Base-by-base conservation (phyloP, 2,329 filamentous ascomycete genomes). In the Colletotrichum liriopes region DNA sequence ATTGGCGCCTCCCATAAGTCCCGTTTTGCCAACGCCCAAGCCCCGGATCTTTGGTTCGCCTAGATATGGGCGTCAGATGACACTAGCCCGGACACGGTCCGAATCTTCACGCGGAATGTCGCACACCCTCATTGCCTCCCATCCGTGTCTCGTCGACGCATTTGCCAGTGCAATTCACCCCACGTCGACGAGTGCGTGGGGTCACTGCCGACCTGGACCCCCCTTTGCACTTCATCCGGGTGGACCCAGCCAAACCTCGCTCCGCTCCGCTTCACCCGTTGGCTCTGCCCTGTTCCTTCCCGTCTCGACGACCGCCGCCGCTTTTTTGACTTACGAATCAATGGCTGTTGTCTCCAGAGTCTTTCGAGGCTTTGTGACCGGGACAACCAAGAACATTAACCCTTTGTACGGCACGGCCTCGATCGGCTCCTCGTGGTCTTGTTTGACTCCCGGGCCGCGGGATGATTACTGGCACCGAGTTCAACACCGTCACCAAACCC, bases 151-250 rank as follows among this genome's bases (percentile, higher is more conserved):
- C 47, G 37, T 29, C 47, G 45, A 54, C 52, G 59, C 47, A 49
- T 64, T 69, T 49, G 23, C 65, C 59, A 60, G 59, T 60, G 45
- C 54, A 29, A 54, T 12, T 60, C 23, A 45, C 54, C 47, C 65
- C 69, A 69, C 65, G 65, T 72, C 52, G 52, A 59, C 52, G 37
- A 59, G 47, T 39, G 66, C 58, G 51, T 71, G 65, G 56, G 51
- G 56, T 37, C 29, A 55, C 43, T 26, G 26, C 51, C 56, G 51
- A 62, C 51, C 56, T 62, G 49, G 20, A 45, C 41, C 32, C 58
- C 58, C 58, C 47, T 67, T 61, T 37, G 58, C 58, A 71, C 37
- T 71, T 63, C 68, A 63, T 35, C 68, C 58, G 65, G 58, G 68
- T 71, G 68, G 68, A 45, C 16, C 49, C 37, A 39, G 26, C 16